Base-by-base conservation (phyloP, 73 alveolate species). In the Paramecium biaurelia region DNA sequence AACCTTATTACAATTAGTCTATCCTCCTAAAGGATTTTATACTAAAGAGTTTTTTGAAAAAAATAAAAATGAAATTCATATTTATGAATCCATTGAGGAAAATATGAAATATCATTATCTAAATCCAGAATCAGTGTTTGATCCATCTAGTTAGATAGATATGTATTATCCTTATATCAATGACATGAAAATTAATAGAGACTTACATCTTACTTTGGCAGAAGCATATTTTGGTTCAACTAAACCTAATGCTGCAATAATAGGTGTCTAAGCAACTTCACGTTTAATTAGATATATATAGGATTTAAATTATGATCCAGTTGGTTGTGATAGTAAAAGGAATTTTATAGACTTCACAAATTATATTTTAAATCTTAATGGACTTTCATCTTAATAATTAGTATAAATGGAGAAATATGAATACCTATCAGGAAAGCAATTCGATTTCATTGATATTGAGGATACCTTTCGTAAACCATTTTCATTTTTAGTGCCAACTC, bases 311-410 rank as follows among this genome's bases (percentile, higher is more conserved):
- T 35, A 35, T 72, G 59, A 72, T 2, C 57, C 58, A 12, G 56
- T 35, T 15, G 86, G 21, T 35, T 72, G 86, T 20, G 86, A 72
- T 72, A 35, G 59, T 23, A 72, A 72, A 72, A 32, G 58, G 34
- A 72, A 72, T 11, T 72, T 72, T 20, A 12, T 18, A 15, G 86
- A 72, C 18, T 72, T 72, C 56, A 72, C 86, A 35, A 72, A 72
- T 72, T 72, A 72, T 32, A 63, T 63, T 63, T 63, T 63, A 63
- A 63, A 26, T 63, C 84, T 63, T 7, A 63, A 63, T 63, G 84
- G 84, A 12, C 26, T 63, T 30, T 30, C 24, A 26, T 26, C 49
- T 10, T 12, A 24, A 63, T 14, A 63, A 14, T 26, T 32, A 63
- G 20, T 30, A 10, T 30, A 26, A 30, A 32, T 26, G 41, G 84